These are phyloP conservation scores for Thyridium curvatum DNA, from an alignment of 2,329 filamentous ascomycete species.

Conservation along the genomic window DNA sequence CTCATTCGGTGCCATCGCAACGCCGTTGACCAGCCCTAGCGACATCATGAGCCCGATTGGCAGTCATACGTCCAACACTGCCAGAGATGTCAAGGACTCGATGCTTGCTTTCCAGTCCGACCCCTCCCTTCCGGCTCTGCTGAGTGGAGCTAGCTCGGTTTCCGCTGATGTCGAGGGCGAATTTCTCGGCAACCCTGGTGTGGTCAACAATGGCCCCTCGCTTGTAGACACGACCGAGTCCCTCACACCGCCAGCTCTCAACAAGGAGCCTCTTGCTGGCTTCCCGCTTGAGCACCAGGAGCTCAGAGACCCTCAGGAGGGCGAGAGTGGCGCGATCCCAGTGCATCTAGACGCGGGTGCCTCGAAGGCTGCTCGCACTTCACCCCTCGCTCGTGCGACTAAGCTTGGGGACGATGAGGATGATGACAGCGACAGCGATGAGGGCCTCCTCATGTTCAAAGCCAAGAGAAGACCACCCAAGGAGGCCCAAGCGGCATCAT, in stretches of 20 bases:
- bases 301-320: conserved; percentile 15
- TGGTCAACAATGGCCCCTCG: conserved; percentile 31
- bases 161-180: conserved; percentile 58
- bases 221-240: conserved; percentile 47
- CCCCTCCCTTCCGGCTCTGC: conserved; percentile 55
- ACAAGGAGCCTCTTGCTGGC: conserved; percentile 37
- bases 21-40: conserved; percentile 49
- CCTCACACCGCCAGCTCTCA: conserved; percentile 44
- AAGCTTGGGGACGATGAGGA: conserved; percentile 33
- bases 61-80: conserved; percentile 25
- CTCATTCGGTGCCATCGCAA: conserved; percentile 40
- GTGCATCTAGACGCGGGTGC: conserved; percentile 17
- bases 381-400: conserved; percentile 9
- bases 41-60: conserved; percentile 44
- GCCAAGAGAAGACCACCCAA: conserved; percentile 32
- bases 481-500: not conserved
- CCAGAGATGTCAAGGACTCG: conserved; percentile 36
- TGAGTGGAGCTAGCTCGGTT: conserved; percentile 59
- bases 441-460: conserved; percentile 42
- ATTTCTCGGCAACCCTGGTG: conserved; percentile 44
- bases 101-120: conserved; percentile 54
- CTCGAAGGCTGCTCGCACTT: conserved; percentile 6
- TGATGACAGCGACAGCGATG: conserved; percentile 48
- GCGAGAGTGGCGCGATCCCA: conserved; percentile 15
- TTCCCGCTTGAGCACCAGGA: conserved; percentile 38